phyloP scores from a whole-genome alignment of 192 early-diverging fungal genomes.

The Coemansia sp. region DNA sequence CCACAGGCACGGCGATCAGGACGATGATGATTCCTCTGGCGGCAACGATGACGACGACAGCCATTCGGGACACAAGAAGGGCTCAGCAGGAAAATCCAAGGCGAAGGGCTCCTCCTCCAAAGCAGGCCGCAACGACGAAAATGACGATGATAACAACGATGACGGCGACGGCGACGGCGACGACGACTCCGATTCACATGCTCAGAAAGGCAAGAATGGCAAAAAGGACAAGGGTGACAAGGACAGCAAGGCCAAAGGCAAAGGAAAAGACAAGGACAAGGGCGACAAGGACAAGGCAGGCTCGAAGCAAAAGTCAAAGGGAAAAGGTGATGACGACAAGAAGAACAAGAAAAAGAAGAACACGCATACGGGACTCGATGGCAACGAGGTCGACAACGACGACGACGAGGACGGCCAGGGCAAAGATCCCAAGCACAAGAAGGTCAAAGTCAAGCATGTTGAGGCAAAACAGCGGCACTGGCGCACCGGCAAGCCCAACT shows the following conservation, averaged over 20 bases:
- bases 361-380: conserved; percentile 48
- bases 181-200: not conserved
- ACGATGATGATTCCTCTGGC: conserved; percentile 9
- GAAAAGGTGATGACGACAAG: conserved; percentile 5
- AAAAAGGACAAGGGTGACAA: conserved; percentile 2
- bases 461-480: conserved; percentile 43
- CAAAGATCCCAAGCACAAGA: conserved; percentile 19
- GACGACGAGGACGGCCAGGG: conserved; percentile 24
- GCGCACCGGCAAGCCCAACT: conserved; percentile 48
- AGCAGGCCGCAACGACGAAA: conserved; percentile 13
- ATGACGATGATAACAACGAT: not conserved
- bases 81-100: conserved; percentile 6
- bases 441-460: conserved; percentile 38
- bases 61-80: conserved; percentile 6
- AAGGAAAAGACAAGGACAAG: conserved; percentile 13
- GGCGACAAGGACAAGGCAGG: conserved; percentile 8
- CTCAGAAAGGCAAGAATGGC: not conserved
- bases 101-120: conserved; percentile 8
- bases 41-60: conserved; percentile 12
- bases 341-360: conserved; percentile 34
- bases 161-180: conserved; percentile 9
- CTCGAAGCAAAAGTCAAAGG: conserved; percentile 13
- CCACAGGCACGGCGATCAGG: conserved; percentile 16
- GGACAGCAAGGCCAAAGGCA: not conserved
- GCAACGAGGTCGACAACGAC: conserved; percentile 40